Evolutionary conservation across 2,329 filamentous ascomycete genomes (phyloP).

Genomic region (Diaporthe velutina): DNA sequence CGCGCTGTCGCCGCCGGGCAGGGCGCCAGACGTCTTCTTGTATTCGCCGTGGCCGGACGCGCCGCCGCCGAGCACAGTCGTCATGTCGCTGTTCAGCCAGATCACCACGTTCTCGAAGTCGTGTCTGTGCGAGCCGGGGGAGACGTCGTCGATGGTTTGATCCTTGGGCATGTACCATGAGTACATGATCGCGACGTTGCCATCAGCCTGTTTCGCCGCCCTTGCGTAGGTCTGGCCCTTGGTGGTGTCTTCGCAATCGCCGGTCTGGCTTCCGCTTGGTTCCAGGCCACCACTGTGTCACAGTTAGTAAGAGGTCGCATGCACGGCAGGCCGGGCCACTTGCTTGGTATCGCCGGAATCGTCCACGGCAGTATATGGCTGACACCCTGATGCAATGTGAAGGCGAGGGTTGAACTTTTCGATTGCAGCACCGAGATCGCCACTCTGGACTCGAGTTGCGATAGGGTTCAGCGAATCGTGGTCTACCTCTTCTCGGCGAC

Average conservation of each 20-base stretch:
- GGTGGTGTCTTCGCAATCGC: slow-evolving; percentile 46
- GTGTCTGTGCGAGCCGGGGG: slow-evolving; percentile 51
- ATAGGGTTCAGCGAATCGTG: slow-evolving; percentile 29
- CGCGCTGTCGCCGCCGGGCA: slow-evolving; percentile 42
- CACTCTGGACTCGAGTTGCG: slow-evolving; percentile 41
- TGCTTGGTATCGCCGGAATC: slow-evolving; percentile 38
- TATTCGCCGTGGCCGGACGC: slow-evolving; percentile 53
- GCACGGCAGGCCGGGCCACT: background rate
- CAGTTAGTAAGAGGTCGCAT: background rate
- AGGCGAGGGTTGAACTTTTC: slow-evolving; percentile 42
- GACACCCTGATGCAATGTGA: slow-evolving; percentile 45
- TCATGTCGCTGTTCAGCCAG: slow-evolving; percentile 45
- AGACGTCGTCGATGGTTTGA: slow-evolving; percentile 47
- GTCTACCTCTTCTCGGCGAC: slow-evolving; percentile 12
- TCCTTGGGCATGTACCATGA: slow-evolving; percentile 60
- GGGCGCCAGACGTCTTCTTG: slow-evolving; percentile 43
- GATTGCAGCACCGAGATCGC: slow-evolving; percentile 39
- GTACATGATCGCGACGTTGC: slow-evolving; percentile 53
- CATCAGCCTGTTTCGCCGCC: slow-evolving; percentile 44
- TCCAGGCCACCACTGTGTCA: slow-evolving; percentile 49
- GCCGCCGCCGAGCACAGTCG: slow-evolving; percentile 49
- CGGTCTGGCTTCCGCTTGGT: slow-evolving; percentile 45
- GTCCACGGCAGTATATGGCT: slow-evolving; percentile 43
- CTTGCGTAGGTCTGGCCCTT: slow-evolving; percentile 54
- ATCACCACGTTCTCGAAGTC: slow-evolving; percentile 54